Evolutionary conservation across 208 protist genomes (phyloP).

Genomic region (Trypanosoma conorhini): DNA sequence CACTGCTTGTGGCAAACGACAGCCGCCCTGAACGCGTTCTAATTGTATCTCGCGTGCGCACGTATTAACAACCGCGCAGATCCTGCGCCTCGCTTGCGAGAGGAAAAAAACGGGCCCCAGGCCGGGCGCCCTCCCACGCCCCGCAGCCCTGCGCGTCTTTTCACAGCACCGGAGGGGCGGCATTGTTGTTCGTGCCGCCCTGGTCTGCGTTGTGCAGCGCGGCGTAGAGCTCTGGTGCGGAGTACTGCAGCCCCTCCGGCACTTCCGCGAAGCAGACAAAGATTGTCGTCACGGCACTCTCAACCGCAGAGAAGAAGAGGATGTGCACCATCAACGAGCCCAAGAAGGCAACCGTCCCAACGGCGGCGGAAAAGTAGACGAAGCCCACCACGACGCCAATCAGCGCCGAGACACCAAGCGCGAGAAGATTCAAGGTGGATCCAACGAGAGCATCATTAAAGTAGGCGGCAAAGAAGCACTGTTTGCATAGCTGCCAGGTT

Average conservation of each 20-base stretch:
- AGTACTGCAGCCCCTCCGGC: slow-evolving; percentile 68
- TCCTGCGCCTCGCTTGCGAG: not conserved
- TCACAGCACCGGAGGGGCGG: slow-evolving; percentile 20
- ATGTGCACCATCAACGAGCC: slow-evolving; percentile 47
- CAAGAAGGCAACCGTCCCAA: slow-evolving; percentile 59
- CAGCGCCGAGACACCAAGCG: slow-evolving; percentile 48
- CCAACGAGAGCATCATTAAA: slow-evolving; percentile 89
- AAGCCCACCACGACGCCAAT: slow-evolving; percentile 58
- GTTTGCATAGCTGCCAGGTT: slow-evolving; percentile 77
- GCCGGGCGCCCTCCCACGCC: not conserved
- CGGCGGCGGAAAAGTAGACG: slow-evolving; percentile 21
- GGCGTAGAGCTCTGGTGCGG: slow-evolving; percentile 67
- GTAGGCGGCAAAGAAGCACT: slow-evolving; percentile 78
- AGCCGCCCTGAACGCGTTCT: not conserved
- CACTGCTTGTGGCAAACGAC: not conserved
- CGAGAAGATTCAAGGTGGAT: slow-evolving; percentile 62
- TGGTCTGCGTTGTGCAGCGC: slow-evolving; percentile 52
- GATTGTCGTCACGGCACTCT: slow-evolving; percentile 76
- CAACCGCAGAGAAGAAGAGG: slow-evolving; percentile 70
- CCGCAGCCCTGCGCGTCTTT: not conserved
- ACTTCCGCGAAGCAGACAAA: slow-evolving; percentile 92
- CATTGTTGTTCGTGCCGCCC: slow-evolving; percentile 63
- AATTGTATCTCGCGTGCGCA: not conserved
- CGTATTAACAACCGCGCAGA: not conserved
- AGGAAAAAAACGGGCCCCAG: not conserved